These are phyloP conservation scores for Hortaea sp. DNA, from an alignment of 2,329 filamentous ascomycete species.

Conservation along the genomic window DNA sequence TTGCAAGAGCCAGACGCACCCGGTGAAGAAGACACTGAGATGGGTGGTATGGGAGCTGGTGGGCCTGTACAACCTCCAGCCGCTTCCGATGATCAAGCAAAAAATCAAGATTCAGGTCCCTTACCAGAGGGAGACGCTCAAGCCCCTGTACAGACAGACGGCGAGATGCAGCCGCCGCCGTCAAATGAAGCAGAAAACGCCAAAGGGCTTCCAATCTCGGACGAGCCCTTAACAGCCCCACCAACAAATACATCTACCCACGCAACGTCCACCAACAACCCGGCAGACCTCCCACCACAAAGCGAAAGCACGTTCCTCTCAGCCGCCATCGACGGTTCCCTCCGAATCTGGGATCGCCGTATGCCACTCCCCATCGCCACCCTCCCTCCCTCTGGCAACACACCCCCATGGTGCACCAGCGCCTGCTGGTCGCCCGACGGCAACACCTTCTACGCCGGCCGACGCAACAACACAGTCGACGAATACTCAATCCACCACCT, in stretches of 20 bases:
- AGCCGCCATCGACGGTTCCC: conserved; percentile 73
- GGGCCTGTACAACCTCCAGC: conserved; percentile 28
- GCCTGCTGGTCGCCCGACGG: conserved; percentile 94
- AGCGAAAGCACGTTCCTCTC: conserved; percentile 78
- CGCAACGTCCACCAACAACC: conserved; percentile 3
- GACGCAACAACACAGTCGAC: conserved; percentile 86
- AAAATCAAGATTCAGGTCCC: not conserved
- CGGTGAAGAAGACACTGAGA: conserved; percentile 31
- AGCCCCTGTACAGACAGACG: conserved; percentile 2
- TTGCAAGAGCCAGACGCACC: conserved; percentile 22
- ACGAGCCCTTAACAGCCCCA: conserved; percentile 32
- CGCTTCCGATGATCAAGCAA: not conserved
- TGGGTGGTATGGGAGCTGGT: conserved; percentile 31
- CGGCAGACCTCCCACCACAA: conserved; percentile 33
- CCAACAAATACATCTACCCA: conserved; percentile 24
- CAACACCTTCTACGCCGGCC: conserved; percentile 86
- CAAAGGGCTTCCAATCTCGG: conserved; percentile 42
- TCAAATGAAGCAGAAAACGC: not conserved
- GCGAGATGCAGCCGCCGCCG: conserved; percentile 1
- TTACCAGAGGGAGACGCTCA: no score
- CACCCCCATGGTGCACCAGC: conserved; percentile 95
- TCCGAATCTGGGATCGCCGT: conserved; percentile 89
- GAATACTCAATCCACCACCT: conserved; percentile 78
- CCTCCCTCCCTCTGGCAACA: conserved; percentile 61
- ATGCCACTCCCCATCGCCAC: conserved; percentile 66